Evolutionary conservation across 2,329 filamentous ascomycete species (phyloP).

Genomic region (Ascosphaera pollenicola): DNA sequence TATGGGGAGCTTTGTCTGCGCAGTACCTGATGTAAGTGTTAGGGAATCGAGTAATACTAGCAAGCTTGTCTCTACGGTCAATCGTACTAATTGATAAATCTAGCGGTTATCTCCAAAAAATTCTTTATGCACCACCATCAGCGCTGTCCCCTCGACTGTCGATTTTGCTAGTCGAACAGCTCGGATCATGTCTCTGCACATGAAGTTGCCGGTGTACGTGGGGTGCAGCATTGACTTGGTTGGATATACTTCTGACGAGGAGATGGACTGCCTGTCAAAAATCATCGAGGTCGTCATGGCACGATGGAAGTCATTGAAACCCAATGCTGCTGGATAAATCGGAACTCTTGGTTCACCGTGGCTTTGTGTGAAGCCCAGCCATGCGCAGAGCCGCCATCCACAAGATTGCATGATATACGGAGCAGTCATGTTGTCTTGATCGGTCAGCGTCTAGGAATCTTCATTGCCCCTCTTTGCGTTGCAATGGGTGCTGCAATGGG

Average conservation of each 20-base stretch:
- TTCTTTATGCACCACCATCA: constrained; percentile 52
- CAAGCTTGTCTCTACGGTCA: not conserved
- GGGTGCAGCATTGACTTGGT: constrained; percentile 68
- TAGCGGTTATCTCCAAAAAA: constrained; percentile 22
- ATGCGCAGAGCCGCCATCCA: too few species aligned
- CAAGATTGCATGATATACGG: too few species aligned
- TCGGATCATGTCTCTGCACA: constrained; percentile 55
- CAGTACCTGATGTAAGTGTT: constrained; percentile 61
- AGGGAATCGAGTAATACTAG: constrained; percentile 3
- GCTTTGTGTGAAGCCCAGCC: too few species aligned
- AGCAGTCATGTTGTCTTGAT: too few species aligned
- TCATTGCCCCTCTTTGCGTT: too few species aligned
- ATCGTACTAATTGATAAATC: constrained; percentile 5
- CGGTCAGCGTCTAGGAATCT: too few species aligned
- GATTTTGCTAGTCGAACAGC: constrained; percentile 77
- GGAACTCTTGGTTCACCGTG: too few species aligned
- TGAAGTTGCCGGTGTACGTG: constrained; percentile 62
- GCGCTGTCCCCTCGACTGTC: constrained; percentile 45
- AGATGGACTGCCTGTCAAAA: constrained; percentile 67
- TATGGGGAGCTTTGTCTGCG: constrained; percentile 83
- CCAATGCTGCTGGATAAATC: too few species aligned
- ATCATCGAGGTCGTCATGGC: constrained; percentile 46
- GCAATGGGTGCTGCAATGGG: too few species aligned
- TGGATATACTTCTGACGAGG: constrained; percentile 71
- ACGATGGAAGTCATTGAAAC: too few species aligned